Conservation (phyloP, 208 protist species). For the Trypanosoma cruzi region DNA sequence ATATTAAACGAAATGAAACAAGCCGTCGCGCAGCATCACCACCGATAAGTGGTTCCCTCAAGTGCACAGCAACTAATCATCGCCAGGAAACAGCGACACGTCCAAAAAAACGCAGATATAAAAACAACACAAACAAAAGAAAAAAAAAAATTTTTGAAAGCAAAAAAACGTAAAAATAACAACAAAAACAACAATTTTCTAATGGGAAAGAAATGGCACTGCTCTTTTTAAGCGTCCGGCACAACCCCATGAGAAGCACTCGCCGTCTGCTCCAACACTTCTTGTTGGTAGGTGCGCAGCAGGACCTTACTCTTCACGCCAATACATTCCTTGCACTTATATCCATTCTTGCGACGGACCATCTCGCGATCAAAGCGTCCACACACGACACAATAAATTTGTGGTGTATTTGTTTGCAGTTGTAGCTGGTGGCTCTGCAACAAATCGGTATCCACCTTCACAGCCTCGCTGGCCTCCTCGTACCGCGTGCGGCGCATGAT, state of each 20-base stretch:
- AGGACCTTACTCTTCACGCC: constrained; percentile 73
- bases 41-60: too few relatives aligned
- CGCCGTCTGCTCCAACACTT: constrained; percentile 15
- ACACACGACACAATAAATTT: constrained; percentile 84
- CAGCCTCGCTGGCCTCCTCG: constrained; percentile 40
- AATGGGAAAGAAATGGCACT: neutral
- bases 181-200: too few relatives aligned
- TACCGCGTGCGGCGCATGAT: constrained; percentile 58
- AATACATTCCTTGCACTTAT: constrained; percentile 83
- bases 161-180: neutral
- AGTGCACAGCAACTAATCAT: too few relatives aligned
- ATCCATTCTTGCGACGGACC: constrained; percentile 71
- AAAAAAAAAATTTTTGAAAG: neutral
- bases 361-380: constrained; percentile 81
- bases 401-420: constrained; percentile 34
- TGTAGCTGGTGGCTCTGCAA: constrained; percentile 59
- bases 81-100: too few relatives aligned
- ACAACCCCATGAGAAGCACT: neutral
- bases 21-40: neutral
- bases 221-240: neutral
- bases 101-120: neutral
- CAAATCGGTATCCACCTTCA: constrained; percentile 67
- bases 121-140: neutral
- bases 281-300: constrained; percentile 56
- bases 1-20: neutral